These are phyloP conservation scores for Arabidopsis arenosa DNA, from an alignment of 345 rosid genomes.

Conservation along the genomic window DNA sequence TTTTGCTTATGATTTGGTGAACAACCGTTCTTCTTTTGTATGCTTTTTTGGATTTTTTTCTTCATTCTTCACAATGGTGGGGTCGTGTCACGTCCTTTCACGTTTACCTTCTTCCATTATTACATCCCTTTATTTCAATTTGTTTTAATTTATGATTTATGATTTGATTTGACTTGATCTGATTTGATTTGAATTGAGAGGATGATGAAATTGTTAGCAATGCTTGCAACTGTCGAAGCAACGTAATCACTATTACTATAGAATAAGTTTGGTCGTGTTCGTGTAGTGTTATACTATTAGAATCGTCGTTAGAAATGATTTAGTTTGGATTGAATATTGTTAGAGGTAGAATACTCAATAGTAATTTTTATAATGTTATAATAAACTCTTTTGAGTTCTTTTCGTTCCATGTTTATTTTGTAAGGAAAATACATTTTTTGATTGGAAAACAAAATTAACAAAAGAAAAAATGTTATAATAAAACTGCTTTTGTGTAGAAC, in stretches of 20 bases:
- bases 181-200: constrained; percentile 40
- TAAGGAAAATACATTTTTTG: no score
- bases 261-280: constrained; percentile 11
- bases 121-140: constrained; percentile 26
- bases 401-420: background rate
- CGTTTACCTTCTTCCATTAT: constrained; percentile 15
- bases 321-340: background rate
- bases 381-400: background rate
- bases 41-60: constrained; percentile 45
- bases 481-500: background rate
- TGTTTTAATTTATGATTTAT: constrained; percentile 9
- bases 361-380: background rate
- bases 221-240: constrained; percentile 28
- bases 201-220: constrained; percentile 27
- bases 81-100: constrained; percentile 39
- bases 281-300: background rate
- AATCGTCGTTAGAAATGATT: background rate
- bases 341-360: background rate
- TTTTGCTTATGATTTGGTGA: constrained; percentile 39
- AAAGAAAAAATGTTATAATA: no score
- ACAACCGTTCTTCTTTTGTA: constrained; percentile 52
- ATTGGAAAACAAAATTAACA: no score
- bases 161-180: constrained; percentile 20
- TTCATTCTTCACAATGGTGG: constrained; percentile 46
- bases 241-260: constrained; percentile 30